phyloP scores from a whole-genome alignment of 306 rosid genomes.

The Coriaria nepalensis region DNA sequence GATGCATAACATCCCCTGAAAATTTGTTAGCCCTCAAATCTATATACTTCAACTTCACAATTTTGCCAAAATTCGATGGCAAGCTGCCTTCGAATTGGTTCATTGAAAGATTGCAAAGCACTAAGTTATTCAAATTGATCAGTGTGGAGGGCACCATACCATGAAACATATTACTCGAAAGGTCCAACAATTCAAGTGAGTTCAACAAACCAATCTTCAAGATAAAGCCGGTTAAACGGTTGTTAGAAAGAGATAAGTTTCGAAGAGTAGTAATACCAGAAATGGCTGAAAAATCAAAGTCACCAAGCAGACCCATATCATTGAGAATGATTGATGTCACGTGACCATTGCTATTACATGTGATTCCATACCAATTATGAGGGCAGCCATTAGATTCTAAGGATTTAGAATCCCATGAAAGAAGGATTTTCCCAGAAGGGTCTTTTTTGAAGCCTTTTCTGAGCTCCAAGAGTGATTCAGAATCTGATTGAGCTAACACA shows the following conservation, averaged over 20 bases:
- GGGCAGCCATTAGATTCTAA: conserved; percentile 67
- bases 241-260: conserved; percentile 52
- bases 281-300: conserved; percentile 43
- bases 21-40: conserved; percentile 42
- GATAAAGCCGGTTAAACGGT: conserved; percentile 46
- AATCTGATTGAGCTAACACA: conserved; percentile 48
- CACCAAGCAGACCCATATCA: conserved; percentile 52
- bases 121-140: conserved; percentile 23
- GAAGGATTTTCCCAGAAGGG: conserved; percentile 39
- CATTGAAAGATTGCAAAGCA: conserved; percentile 49
- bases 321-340: conserved; percentile 43
- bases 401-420: conserved; percentile 58
- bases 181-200: conserved; percentile 44
- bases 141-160: conserved; percentile 32
- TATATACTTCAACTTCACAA: conserved; percentile 33
- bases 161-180: conserved; percentile 45
- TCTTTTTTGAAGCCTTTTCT: conserved; percentile 48
- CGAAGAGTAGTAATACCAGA: conserved; percentile 41
- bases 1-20: conserved; percentile 46
- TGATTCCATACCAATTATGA: conserved; percentile 48
- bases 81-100: conserved; percentile 47
- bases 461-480: conserved; percentile 49
- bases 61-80: conserved; percentile 39
- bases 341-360: conserved; percentile 39
- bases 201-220: conserved; percentile 23